Conservation (phyloP, 2,329 filamentous ascomycete genomes). For the Xylaria sp. region DNA sequence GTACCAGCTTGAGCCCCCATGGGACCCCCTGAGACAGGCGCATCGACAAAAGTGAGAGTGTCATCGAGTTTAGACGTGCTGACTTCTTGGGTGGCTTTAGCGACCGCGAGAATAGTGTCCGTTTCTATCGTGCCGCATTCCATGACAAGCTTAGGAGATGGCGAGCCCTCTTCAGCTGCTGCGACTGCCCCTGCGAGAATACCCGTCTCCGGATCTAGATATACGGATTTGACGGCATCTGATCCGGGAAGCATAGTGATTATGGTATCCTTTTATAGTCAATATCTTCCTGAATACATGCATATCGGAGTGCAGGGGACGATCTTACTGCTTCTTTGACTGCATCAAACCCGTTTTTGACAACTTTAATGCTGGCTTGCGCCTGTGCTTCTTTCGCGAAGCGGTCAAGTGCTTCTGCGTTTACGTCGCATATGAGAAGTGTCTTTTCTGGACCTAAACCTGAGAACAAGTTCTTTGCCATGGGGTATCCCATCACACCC, state of each 20-base stretch:
- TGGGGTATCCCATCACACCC: slow-evolving; percentile 52
- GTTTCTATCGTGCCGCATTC: slow-evolving; percentile 51
- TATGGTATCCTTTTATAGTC: slow-evolving; percentile 48
- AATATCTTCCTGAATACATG: background rate
- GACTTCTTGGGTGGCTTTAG: slow-evolving; percentile 63
- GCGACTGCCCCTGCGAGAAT: slow-evolving; percentile 48
- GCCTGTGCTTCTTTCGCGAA: slow-evolving; percentile 53
- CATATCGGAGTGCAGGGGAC: background rate
- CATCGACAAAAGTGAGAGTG: slow-evolving; percentile 50
- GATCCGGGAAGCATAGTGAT: slow-evolving; percentile 56
- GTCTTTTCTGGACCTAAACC: slow-evolving; percentile 44
- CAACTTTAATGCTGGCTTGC: slow-evolving; percentile 51
- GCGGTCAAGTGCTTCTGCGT: slow-evolving; percentile 49
- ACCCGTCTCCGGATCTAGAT: slow-evolving; percentile 50
- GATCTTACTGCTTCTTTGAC: slow-evolving; percentile 50
- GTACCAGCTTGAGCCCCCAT: slow-evolving; percentile 51
- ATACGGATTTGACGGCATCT: slow-evolving; percentile 52
- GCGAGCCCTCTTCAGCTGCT: slow-evolving; percentile 11
- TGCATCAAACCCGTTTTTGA: slow-evolving; percentile 54
- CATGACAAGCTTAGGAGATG: slow-evolving; percentile 45
- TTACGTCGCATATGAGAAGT: slow-evolving; percentile 52
- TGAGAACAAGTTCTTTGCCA: slow-evolving; percentile 50
- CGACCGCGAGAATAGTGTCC: slow-evolving; percentile 61
- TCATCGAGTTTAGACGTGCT: slow-evolving; percentile 24
- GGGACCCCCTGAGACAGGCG: slow-evolving; percentile 52